Base-by-base conservation (phyloP, 345 rosid genomes). In the Linum lewisii region DNA sequence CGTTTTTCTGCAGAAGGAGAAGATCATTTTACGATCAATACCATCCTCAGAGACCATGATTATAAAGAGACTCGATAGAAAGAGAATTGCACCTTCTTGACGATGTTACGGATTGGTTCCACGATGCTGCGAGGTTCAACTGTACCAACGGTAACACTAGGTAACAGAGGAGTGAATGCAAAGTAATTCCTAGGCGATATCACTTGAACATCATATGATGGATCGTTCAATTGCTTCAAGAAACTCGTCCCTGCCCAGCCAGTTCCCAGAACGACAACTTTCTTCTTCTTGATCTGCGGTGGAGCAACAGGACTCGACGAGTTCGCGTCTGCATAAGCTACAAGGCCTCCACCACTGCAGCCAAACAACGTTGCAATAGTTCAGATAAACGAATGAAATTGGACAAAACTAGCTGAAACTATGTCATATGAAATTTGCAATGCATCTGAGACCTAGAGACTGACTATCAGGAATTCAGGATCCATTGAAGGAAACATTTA, bases 231-330 rank as follows among this genome's bases (percentile, higher is more conserved):
- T 58, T 75, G 84, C 86, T 81, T 87, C 77, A 90, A 65, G 80
- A 94, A 90, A 73, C 88, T 84, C 3, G 94, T 87, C 57, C 92
- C 97, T 6, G 97, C 97, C 99, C 99, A 94, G 19, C 99, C 99
- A 56, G 95, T 90, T 56, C 99, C 99, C 13, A 94, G 90, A 19
- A 94, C 82, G 72, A 90, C 95, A 66, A 94, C 90, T 76, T 82
- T 90, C 84, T 90, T 94, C 73, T 80, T 90, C 85, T 36, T 84
- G 69, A 54, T 63, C 61, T 77, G 83, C 55, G 74, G 57, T 4
- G 74, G 62, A 24, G 72, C 82, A 70, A 68, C 45, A 54, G 69
- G 60, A 47, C 55, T 38, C 16, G 81, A 50, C 29, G 83, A 54
- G 49, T 78, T 86, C 22, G 91, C 83, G 68, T 93, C 92, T 0